Percentiles rank a stretch among this genome's conserved stretches.
phyloP scores from a whole-genome alignment of 306 rosid genomes.

The Castanea crenata region DNA sequence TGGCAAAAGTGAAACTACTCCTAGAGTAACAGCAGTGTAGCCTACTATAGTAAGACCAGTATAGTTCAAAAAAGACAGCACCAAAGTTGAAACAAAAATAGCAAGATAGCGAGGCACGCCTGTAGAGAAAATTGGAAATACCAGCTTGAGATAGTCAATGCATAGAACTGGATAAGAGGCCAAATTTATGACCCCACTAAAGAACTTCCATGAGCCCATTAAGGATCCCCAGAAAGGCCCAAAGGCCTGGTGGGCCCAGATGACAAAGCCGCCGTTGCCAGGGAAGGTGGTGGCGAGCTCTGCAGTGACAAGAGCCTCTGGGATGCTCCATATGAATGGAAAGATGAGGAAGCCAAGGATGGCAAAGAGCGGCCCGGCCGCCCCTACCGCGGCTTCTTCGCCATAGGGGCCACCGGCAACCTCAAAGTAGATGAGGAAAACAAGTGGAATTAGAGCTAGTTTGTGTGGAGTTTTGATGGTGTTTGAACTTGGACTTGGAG shows the following conservation, averaged over 20 bases:
- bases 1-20: constrained; percentile 37
- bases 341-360: constrained; percentile 44
- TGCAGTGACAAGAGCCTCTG: constrained; percentile 43
- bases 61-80: constrained; percentile 40
- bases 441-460: constrained; percentile 31
- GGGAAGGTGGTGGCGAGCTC: constrained; percentile 45
- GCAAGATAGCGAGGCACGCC: constrained; percentile 31
- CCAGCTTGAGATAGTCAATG: constrained; percentile 33
- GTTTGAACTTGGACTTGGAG: background rate
- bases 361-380: constrained; percentile 38
- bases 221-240: constrained; percentile 49
- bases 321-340: constrained; percentile 46
- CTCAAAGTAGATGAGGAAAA: constrained; percentile 48
- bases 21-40: constrained; percentile 35
- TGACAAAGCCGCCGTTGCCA: constrained; percentile 44
- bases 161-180: constrained; percentile 49
- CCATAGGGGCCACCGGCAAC: constrained; percentile 43
- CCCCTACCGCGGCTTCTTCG: constrained; percentile 27
- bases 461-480: constrained; percentile 23
- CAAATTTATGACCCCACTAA: constrained; percentile 37
- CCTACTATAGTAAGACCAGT: constrained; percentile 42
- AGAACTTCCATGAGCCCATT: constrained; percentile 47
- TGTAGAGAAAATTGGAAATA: constrained; percentile 36
- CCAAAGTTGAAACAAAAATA: constrained; percentile 26
- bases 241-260: constrained; percentile 40